A percentile compares a stretch with the other conserved stretches of the same genome.
phyloP scores from a whole-genome alignment of 768 basidiomycete species.

The Lactifluus hygrophoroides region DNA sequence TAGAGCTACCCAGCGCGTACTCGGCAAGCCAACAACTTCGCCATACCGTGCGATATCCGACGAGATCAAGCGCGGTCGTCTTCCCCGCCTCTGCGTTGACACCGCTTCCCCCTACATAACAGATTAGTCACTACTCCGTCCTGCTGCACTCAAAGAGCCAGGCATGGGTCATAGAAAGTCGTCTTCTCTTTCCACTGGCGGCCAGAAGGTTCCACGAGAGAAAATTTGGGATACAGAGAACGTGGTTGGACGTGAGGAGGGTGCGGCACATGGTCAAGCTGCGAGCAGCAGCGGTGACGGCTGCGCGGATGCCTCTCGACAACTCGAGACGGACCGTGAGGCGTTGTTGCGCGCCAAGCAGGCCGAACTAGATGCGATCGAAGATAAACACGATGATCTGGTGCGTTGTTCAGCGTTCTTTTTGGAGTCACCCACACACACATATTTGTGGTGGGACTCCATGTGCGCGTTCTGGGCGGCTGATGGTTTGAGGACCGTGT shows the following conservation, averaged over 20 bases:
- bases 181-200: constrained; percentile 3
- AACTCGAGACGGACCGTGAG: constrained; percentile 31
- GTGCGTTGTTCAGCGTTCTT: constrained; percentile 35
- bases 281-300: background rate
- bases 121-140: background rate
- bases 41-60: constrained; percentile 55
- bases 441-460: background rate
- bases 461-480: background rate
- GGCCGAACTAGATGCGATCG: constrained; percentile 45
- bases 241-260: background rate
- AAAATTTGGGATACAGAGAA: background rate
- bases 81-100: background rate
- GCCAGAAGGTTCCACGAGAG: constrained; percentile 5
- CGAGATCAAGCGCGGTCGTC: constrained; percentile 42
- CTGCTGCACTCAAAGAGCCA: background rate
- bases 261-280: background rate
- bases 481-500: constrained; percentile 5
- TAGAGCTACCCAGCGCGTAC: background rate
- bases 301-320: constrained; percentile 12
- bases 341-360: constrained; percentile 52
- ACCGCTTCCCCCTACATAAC: background rate
- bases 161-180: constrained; percentile 9
- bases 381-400: constrained; percentile 63
- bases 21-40: constrained; percentile 45
- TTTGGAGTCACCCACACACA: background rate